Base-by-base conservation (phyloP, 208 protist genomes). In the Leishmania braziliensis region DNA sequence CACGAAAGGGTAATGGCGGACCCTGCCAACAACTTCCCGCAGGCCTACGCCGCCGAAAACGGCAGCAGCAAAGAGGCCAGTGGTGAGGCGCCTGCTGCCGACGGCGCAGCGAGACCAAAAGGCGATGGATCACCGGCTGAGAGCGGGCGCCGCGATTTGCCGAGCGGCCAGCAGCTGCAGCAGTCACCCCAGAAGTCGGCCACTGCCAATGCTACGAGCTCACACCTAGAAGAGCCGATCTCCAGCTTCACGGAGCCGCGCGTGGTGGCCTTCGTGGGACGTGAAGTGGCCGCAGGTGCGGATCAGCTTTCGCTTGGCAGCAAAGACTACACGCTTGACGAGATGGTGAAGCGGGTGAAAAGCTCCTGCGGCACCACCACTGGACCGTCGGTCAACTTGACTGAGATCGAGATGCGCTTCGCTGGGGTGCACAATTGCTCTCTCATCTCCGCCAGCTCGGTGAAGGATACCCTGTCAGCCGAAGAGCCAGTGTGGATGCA, bases 281-380 rank as follows among this genome's bases (percentile, higher is more conserved):
- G 81, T 33, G 72, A 77, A 5, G 78, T 84, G 3, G 72, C 69
- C 18, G 75, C 58, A 2, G 86, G 77, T 3, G 78, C 80, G 71
- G 83, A 85, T 50, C 73, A 81, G 78, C 63, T 91, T 3, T 65
- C 63, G 14, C 74, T 89, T 5, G 85, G 82, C 51, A 80, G 77
- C 33, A 83, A 86, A 58, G 87, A 92, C 63, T 91, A 86, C 72
- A 76, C 77, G 2, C 69, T 92, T 78, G 89, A 92, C 66, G 91
- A 94, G 81, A 81, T 92, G 69, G 80, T 94, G 56, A 70, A 62
- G 53, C 83, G 77, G 39, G 62, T n/a, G 26, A 48, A 71, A 39
- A 46, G 14, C 69, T 33, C 43, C 56, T 75, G 56, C 54, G 78
- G 78, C 48, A 75, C 53, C 76, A 78, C 80, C 26, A 78, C 83